Base-by-base conservation (phyloP, 1,284 basidiomycete species). In the Entoloma clypeatum region DNA sequence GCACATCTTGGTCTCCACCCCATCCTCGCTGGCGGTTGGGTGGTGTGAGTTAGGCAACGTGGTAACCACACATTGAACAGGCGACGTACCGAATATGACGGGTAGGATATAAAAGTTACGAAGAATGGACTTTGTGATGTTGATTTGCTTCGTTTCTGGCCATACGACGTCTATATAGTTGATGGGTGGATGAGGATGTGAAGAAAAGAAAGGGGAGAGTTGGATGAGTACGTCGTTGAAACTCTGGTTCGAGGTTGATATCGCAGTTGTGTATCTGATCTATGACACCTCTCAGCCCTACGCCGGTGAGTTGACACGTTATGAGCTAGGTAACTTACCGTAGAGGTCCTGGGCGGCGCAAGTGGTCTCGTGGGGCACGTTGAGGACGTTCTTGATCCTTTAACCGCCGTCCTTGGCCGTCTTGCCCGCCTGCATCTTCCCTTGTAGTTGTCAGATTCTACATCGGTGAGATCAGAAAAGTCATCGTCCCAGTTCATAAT, bases 201-300 rank as follows among this genome's bases (percentile, higher is more conserved):
- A 7, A 16, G 26, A 14, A 8, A n/a, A 24, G n/a, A 19, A 25
- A 22, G n/a, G n/a, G n/a, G 40, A 29, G 13, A 29, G 16, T 14
- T 34, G 19, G 40, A 31, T 2, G 49, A 65, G 14, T 30, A 80
- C 82, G 82, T 59, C 84, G 72, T 53, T 86, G 84, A 52, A 86
- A 86, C 35, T 85, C 81, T 2, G 83, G 79, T 21, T 85, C 74
- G 11, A 86, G 60, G 53, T 82, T 65, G 30, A 86, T 78, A 44
- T 81, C 75, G 0, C 64, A 63, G 7, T 62, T 65, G 27, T 68
- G 57, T 22, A 86, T 73, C 53, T 83, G 79, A 43, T 83, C 83
- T 83, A 17, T 50, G 29, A 25, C 24, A 2, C 48, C 29, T 22
- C 4, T 11, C 28, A 22, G 41, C 30, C 7, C 14, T 9, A 17